Conservation (phyloP, 352 stramenopile genomes). For the Globisporangium acanthophoron region DNA sequence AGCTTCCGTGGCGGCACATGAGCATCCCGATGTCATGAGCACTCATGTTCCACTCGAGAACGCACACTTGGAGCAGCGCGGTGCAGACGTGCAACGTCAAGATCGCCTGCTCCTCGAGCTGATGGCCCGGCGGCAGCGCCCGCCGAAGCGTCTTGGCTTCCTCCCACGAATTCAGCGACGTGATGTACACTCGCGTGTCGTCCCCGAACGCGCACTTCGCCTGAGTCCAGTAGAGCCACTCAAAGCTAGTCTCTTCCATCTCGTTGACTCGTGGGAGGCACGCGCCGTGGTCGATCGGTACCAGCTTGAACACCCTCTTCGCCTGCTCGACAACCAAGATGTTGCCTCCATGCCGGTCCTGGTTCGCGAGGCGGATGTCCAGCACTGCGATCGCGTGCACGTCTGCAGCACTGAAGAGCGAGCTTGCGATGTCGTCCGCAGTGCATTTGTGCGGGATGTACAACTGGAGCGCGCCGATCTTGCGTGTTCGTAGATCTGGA, state of each 20-base stretch:
- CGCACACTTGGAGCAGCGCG: conserved; percentile 41
- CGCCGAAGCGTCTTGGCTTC: conserved; percentile 30
- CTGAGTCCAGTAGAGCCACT: conserved; percentile 71
- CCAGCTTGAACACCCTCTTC: conserved; percentile 27
- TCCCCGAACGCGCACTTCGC: conserved; percentile 38
- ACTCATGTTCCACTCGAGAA: conserved; percentile 33
- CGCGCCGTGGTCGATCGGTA: conserved; percentile 77
- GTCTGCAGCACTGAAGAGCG: conserved; percentile 35
- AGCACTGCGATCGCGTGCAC: conserved; percentile 71
- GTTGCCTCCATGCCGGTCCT: conserved; percentile 79
- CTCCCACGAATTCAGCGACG: conserved; percentile 23
- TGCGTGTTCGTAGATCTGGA: conserved; percentile 11
- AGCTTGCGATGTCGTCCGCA: conserved; percentile 49
- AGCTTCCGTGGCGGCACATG: conserved; percentile 41
- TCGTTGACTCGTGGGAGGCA: conserved; percentile 44
- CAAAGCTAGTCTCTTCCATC: conserved; percentile 56
- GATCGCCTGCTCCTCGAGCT: conserved; percentile 32
- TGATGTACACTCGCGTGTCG: conserved; percentile 27
- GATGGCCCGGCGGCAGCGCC: conserved; percentile 14
- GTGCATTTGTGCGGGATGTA: conserved; percentile 63
- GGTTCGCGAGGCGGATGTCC: conserved; percentile 77
- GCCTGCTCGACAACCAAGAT: conserved; percentile 39
- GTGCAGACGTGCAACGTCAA: conserved; percentile 53
- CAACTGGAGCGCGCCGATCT: conserved; percentile 48
- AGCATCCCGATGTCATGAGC: conserved; percentile 47